Evolutionary conservation across 441 rosid species (phyloP).

Genomic region (Erodium texanum): DNA sequence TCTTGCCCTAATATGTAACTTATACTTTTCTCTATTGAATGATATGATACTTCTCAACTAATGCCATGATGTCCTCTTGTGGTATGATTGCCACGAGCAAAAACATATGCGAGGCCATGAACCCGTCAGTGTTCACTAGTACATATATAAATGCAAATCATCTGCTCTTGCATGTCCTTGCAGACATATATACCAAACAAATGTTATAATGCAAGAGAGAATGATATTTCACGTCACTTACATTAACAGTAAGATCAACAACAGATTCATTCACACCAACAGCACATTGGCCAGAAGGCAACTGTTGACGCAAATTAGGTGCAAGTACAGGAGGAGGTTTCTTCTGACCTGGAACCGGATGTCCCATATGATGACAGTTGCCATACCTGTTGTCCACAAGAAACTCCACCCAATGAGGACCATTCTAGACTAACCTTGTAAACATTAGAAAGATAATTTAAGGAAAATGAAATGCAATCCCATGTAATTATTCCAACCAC

Average conservation of each 20-base stretch:
- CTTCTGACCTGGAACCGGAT: conserved; percentile 30
- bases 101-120: not conserved
- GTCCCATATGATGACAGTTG: conserved; percentile 48
- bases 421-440: conserved; percentile 6
- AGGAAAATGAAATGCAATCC: not conserved
- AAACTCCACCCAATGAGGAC: conserved; percentile 13
- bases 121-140: not conserved
- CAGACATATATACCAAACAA: not conserved
- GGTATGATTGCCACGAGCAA: not conserved
- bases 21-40: not conserved
- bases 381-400: conserved; percentile 43
- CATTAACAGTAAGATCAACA: conserved; percentile 27
- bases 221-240: conserved; percentile 27
- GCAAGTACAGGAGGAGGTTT: conserved; percentile 22
- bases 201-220: not conserved
- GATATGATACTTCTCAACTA: not conserved
- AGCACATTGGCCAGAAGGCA: conserved; percentile 14
- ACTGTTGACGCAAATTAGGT: conserved; percentile 21
- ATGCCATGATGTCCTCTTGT: not conserved
- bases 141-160: not conserved
- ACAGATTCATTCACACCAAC: conserved; percentile 9
- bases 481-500: not conserved
- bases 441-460: not conserved
- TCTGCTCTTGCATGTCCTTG: not conserved
- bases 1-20: not conserved